These are phyloP conservation scores for Fusarium veterinarium DNA, from an alignment of 2,329 filamentous ascomycete genomes.

Conservation along the genomic window DNA sequence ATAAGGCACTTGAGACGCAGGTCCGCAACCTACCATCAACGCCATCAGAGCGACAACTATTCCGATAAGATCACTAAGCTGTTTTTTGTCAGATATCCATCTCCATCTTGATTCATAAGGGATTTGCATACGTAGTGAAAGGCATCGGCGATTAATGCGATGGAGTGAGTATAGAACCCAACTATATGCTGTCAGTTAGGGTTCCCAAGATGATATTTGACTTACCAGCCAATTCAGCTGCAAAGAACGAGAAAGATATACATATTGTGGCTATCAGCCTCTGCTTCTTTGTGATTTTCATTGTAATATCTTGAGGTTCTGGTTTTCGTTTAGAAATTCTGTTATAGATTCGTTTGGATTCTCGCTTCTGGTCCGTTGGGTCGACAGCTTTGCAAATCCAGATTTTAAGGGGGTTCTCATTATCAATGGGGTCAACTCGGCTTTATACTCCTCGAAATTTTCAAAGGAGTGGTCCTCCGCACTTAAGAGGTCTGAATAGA, in stretches of 20 bases:
- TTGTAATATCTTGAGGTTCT: neutral
- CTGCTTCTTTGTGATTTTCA: conserved; percentile 52
- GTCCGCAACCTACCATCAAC: conserved; percentile 61
- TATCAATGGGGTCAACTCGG: neutral
- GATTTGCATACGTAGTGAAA: conserved; percentile 71
- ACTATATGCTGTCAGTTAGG: conserved; percentile 52
- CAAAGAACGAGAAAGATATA: conserved; percentile 63
- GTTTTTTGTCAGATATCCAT: conserved; percentile 18
- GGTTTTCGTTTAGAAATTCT: neutral
- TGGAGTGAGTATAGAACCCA: conserved; percentile 76
- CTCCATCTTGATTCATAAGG: neutral
- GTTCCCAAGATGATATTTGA: neutral
- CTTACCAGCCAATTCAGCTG: conserved; percentile 62
- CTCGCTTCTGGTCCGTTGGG: neutral
- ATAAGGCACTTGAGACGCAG: neutral
- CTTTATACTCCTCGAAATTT: neutral
- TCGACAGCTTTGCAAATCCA: neutral
- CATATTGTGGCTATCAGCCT: conserved; percentile 60
- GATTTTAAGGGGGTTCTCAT: too few relatives aligned
- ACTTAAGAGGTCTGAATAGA: conserved; percentile 1
- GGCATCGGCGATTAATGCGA: conserved; percentile 80
- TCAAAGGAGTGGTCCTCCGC: conserved; percentile 14
- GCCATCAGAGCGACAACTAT: conserved; percentile 75
- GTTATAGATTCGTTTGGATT: neutral
- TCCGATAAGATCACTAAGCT: conserved; percentile 78